Percentiles rank a stretch among this genome's conserved stretches.
These are phyloP conservation scores for Pholiota conissans DNA, from an alignment of 768 basidiomycete species.

Conservation along the genomic window DNA sequence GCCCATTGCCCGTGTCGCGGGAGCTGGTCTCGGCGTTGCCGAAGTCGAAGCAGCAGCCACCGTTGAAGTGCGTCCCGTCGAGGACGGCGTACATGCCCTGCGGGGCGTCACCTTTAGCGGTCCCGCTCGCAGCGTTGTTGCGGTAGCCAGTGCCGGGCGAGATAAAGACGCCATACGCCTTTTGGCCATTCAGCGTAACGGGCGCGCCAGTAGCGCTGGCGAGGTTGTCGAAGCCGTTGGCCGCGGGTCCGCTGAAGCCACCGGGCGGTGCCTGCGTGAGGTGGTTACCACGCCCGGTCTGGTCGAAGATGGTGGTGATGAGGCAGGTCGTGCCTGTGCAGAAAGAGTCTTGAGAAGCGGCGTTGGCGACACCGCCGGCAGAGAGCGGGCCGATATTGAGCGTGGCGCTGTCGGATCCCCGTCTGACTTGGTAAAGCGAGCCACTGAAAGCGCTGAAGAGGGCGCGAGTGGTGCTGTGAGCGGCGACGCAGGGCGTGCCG, in stretches of 20 bases:
- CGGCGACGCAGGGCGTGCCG: slow-evolving; percentile 12
- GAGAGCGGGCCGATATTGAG: slow-evolving; percentile 9
- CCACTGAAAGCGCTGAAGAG: slow-evolving; percentile 9
- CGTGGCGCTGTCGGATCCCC: slow-evolving; percentile 10
- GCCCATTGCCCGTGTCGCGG: slow-evolving; percentile 9
- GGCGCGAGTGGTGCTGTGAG: slow-evolving; percentile 14
- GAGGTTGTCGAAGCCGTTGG: slow-evolving; percentile 12
- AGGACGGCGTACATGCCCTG: slow-evolving; percentile 14
- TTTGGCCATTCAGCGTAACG: slow-evolving; percentile 10
- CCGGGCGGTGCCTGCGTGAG: slow-evolving; percentile 13
- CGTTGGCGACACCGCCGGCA: slow-evolving; percentile 13
- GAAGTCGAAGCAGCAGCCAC: slow-evolving; percentile 12
- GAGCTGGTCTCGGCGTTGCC: slow-evolving; percentile 12
- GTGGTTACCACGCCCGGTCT: slow-evolving; percentile 11
- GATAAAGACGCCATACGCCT: slow-evolving; percentile 15
- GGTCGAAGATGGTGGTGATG: slow-evolving; percentile 13
- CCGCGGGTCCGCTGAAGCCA: slow-evolving; percentile 6
- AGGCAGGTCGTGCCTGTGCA: slow-evolving; percentile 9
- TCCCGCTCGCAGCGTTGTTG: slow-evolving; percentile 11
- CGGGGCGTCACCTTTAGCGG: slow-evolving; percentile 7
- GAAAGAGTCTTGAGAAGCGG: slow-evolving; percentile 9
- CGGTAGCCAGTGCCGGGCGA: slow-evolving; percentile 13
- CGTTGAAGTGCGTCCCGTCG: slow-evolving; percentile 15
- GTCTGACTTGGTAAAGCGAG: slow-evolving; percentile 11
- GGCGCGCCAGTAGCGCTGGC: slow-evolving; percentile 12